Evolutionary conservation across 2,329 filamentous ascomycete genomes (phyloP), one percentile per base, ranked within the genome.

Genomic region (Aspergillus terreus): DNA sequence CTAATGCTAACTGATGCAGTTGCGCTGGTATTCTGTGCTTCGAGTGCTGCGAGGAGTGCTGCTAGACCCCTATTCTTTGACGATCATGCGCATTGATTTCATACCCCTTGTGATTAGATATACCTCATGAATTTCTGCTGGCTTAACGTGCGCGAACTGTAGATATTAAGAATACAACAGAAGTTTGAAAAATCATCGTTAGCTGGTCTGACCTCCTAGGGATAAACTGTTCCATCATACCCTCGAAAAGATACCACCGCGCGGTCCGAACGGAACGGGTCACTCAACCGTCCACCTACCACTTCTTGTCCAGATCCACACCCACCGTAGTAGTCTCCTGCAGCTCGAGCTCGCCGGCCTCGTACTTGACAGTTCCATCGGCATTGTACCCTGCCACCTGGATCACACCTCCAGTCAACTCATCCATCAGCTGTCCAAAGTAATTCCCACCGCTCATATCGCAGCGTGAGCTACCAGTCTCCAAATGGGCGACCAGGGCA

Each of bases 401-500:
- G 47, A 75, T 60, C 15, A 75, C 41, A 0, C 73, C 73, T 2
- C 66, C 70, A 7, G 65, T 74, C 12, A 73, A 52, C 21, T 72
- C 68, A 30, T 70, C 63, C 27, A 77, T 61, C 0, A 71, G 59
- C 46, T 69, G 62, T 3, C 62, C 65, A 45, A 68, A 72, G 7
- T 62, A 56, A 2, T 49, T 42, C 17, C 57, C 60, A 1, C 65
- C 54, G 27, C 59, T 64, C 35, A 75, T 63, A 6, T 59, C 57
- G 59, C 74, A 76, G 17, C 65, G 65, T 23, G 58, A 61, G 11
- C 58, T 70, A 2, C 60, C 58, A 1, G 66, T 66, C 54, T 76
- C 74, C 50, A 67, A 68, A 50, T 77, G 75, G 0, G 69, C 66
- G n/a, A 75, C 60, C 4, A 76, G 60, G 0, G 71, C 71, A 0